A percentile compares a stretch with the other conserved stretches of the same genome.
Conservation (phyloP, 31 red algal species). For the Odonthalia washingtoniensis region DNA sequence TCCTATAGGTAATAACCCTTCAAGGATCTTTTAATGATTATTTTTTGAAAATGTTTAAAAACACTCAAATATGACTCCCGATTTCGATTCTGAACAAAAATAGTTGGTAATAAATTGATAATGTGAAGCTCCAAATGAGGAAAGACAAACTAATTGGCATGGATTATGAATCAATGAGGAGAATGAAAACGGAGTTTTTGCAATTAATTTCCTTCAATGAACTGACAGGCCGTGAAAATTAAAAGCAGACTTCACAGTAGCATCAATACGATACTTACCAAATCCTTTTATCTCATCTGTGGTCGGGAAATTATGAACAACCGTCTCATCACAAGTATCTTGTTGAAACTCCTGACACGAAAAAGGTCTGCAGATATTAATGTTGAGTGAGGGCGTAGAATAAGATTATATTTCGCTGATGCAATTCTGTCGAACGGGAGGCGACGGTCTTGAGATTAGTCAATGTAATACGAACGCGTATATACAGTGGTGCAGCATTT, state of each 20-base stretch:
- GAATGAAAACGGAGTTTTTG: constrained; percentile 61
- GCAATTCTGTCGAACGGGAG: constrained; percentile 45
- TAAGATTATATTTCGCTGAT: constrained; percentile 52
- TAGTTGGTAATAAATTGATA: too few species aligned
- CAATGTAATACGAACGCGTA: constrained; percentile 60
- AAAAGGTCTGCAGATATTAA: constrained; percentile 45
- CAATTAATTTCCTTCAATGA: constrained; percentile 67
- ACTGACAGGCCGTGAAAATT: constrained; percentile 73
- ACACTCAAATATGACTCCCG: too few species aligned
- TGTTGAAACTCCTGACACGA: constrained; percentile 57
- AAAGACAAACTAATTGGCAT: too few species aligned
- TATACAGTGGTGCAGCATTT: constrained; percentile 67
- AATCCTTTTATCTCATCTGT: constrained; percentile 78
- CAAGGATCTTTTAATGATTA: too few species aligned
- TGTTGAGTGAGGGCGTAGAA: constrained; percentile 34
- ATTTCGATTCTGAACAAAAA: too few species aligned
- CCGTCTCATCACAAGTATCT: constrained; percentile 58
- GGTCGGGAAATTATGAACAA: constrained; percentile 54
- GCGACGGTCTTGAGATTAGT: constrained; percentile 53
- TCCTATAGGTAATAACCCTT: too few species aligned
- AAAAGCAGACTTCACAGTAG: constrained; percentile 68
- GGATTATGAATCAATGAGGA: constrained; percentile 67
- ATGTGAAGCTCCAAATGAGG: too few species aligned
- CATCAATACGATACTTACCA: constrained; percentile 64
- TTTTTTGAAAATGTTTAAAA: too few species aligned